Conservation (phyloP, 352 stramenopile species). For the Phytophthora palmivora region DNA sequence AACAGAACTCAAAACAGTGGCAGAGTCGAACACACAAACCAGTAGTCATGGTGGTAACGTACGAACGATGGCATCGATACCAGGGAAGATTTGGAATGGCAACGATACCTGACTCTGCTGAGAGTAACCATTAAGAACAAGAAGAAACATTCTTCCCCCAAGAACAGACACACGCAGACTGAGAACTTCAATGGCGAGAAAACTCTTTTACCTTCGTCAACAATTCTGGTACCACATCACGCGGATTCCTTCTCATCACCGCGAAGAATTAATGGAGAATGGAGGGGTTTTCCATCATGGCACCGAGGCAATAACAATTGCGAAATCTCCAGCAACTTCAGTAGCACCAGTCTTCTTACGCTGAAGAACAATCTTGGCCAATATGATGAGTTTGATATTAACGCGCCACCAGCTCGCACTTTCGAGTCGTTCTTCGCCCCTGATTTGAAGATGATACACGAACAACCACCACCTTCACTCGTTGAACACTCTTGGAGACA, state of each 20-base stretch:
- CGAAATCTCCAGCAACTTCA: conserved; percentile 10
- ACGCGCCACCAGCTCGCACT: conserved; percentile 28
- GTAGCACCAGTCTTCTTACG: conserved; percentile 17
- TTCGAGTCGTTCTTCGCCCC: conserved; percentile 61
- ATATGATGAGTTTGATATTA: conserved; percentile 26
- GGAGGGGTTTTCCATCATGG: conserved; percentile 20
- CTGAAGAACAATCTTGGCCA: conserved; percentile 23
- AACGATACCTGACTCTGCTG: conserved; percentile 47
- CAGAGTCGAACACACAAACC: conserved; percentile 30
- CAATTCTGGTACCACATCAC: conserved; percentile 11
- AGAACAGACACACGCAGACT: conserved; percentile 24
- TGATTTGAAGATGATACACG: conserved; percentile 11
- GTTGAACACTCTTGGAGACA: conserved; percentile 33
- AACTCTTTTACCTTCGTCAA: conserved; percentile 11
- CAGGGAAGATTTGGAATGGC: conserved; percentile 42
- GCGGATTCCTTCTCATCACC: conserved; percentile 4
- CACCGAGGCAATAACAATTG: conserved; percentile 9
- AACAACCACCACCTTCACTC: conserved; percentile 17
- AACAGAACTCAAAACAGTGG: conserved; percentile 10
- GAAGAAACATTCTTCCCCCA: conserved; percentile 25
- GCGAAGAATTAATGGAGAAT: conserved; percentile 17
- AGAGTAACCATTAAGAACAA: conserved; percentile 46
- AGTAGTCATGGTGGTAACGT: neutral
- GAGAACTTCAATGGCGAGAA: conserved; percentile 16
- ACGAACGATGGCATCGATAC: conserved; percentile 23